A percentile compares a stretch with the other conserved stretches of the same genome.
phyloP scores from a whole-genome alignment of 2,329 filamentous ascomycete species.

The Fusarium bulbicola region DNA sequence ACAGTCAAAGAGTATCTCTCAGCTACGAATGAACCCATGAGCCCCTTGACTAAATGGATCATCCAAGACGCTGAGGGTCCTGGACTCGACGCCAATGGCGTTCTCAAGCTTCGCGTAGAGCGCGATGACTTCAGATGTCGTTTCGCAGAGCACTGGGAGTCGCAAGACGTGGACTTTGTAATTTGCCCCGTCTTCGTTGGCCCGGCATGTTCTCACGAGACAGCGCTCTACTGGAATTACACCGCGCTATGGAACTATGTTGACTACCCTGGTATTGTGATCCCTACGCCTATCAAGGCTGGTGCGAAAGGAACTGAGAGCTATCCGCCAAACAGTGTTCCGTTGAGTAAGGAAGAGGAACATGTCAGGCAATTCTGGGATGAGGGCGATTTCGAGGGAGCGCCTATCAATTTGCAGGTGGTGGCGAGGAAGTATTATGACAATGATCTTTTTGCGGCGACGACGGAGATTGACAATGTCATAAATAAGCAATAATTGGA shows the following conservation, averaged over 20 bases:
- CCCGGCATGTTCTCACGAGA: conserved; percentile 48
- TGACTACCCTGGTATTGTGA: conserved; percentile 47
- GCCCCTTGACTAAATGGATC: conserved; percentile 42
- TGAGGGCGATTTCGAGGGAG: conserved; percentile 47
- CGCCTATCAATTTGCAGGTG: conserved; percentile 47
- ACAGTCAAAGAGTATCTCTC: conserved; percentile 19
- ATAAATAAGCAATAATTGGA: not conserved
- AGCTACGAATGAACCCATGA: conserved; percentile 41
- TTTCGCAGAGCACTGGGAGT: conserved; percentile 47
- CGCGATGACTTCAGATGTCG: conserved; percentile 43
- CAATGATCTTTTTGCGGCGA: conserved; percentile 4
- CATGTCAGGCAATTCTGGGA: conserved; percentile 46
- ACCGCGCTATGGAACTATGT: conserved; percentile 50
- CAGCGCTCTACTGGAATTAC: conserved; percentile 49
- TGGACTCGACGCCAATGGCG: conserved; percentile 8
- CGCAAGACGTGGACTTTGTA: conserved; percentile 48
- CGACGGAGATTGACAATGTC: not conserved
- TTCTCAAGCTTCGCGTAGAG: conserved; percentile 40
- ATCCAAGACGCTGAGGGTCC: conserved; percentile 25
- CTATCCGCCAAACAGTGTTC: not conserved
- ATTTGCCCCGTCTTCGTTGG: conserved; percentile 36
- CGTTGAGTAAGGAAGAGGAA: conserved; percentile 2
- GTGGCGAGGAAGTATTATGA: conserved; percentile 49
- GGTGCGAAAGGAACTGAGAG: not conserved
- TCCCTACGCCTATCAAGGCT: conserved; percentile 46